These are phyloP conservation scores for Teratosphaeria nubilosa DNA, from an alignment of 2,329 filamentous ascomycete genomes.

Conservation along the genomic window DNA sequence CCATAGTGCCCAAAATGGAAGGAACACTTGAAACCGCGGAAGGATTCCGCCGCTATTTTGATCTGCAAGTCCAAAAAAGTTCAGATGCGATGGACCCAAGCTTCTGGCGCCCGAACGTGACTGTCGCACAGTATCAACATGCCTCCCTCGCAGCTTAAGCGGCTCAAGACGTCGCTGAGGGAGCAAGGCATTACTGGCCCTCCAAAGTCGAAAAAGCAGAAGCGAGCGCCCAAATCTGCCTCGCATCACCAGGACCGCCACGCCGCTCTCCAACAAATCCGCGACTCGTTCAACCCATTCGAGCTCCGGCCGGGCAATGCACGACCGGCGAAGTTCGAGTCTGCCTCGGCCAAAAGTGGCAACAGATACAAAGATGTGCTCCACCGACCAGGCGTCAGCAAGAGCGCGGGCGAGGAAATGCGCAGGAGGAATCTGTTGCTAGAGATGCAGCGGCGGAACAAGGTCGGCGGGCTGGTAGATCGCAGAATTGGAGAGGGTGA, in stretches of 20 bases:
- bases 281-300: slow-evolving; percentile 96
- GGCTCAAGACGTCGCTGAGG: slow-evolving; percentile 79
- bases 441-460: slow-evolving; percentile 81
- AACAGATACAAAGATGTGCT: slow-evolving; percentile 45
- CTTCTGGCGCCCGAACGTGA: neutral
- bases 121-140: slow-evolving; percentile 38
- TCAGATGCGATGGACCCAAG: neutral
- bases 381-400: slow-evolving; percentile 72
- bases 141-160: slow-evolving; percentile 93
- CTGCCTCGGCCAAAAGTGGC: slow-evolving; percentile 30
- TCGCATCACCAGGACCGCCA: slow-evolving; percentile 61
- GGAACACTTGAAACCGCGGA: neutral
- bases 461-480: slow-evolving; percentile 86
- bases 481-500: slow-evolving; percentile 93
- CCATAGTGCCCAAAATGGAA: neutral
- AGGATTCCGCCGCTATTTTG: neutral
- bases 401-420: slow-evolving; percentile 78
- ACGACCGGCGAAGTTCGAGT: slow-evolving; percentile 73
- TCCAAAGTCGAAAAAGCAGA: slow-evolving; percentile 92
- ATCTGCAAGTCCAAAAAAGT: neutral
- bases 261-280: slow-evolving; percentile 71
- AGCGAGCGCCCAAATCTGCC: slow-evolving; percentile 49
- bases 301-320: slow-evolving; percentile 60
- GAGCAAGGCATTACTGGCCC: slow-evolving; percentile 86
- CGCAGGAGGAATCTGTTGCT: slow-evolving; percentile 74